Evolutionary conservation across 805 yeast species (phyloP).

Genomic region (Yamadazyma paraphyllophila): DNA sequence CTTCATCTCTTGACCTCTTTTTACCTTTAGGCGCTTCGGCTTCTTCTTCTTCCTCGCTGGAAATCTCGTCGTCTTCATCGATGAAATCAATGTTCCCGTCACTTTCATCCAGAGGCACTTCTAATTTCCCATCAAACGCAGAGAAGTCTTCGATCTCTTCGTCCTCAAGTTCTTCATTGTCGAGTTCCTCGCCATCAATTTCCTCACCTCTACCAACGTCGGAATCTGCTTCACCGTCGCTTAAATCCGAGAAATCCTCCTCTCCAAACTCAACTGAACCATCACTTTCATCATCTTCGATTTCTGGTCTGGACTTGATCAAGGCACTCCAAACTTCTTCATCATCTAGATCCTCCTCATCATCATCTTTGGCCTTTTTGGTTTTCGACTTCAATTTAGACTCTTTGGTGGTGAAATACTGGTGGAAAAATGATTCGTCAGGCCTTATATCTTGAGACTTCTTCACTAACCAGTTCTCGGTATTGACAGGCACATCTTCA

Average conservation of each 20-base stretch:
- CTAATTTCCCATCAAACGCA: slow-evolving; percentile 2
- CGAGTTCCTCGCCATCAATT: slow-evolving; percentile 20
- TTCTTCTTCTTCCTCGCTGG: slow-evolving; percentile 16
- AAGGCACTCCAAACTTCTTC: slow-evolving; percentile 81
- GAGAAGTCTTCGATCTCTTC: slow-evolving; percentile 6
- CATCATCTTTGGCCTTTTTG: slow-evolving; percentile 31
- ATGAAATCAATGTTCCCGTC: slow-evolving; percentile 13
- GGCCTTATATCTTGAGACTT: slow-evolving; percentile 69
- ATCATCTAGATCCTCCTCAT: slow-evolving; percentile 25
- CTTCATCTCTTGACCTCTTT: slow-evolving; percentile 27
- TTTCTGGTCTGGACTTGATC: slow-evolving; percentile 70
- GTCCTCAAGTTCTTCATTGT: slow-evolving; percentile 2
- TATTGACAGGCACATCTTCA: slow-evolving; percentile 68
- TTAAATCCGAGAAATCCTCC: slow-evolving; percentile 39
- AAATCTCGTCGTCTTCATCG: slow-evolving; percentile 36
- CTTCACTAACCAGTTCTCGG: slow-evolving; percentile 77
- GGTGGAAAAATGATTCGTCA: slow-evolving; percentile 84
- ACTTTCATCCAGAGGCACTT: slow-evolving; percentile 2
- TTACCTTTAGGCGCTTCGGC: slow-evolving; percentile 22
- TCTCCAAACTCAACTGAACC: slow-evolving; percentile 42
- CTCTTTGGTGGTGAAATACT: slow-evolving; percentile 70
- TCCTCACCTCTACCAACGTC: slow-evolving; percentile 17
- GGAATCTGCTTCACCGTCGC: slow-evolving; percentile 40
- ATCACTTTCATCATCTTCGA: slow-evolving; percentile 47
- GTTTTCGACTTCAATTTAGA: slow-evolving; percentile 25